Base-by-base conservation (phyloP, 2,329 filamentous ascomycete genomes). In the Clarireedia homoeocarpa region DNA sequence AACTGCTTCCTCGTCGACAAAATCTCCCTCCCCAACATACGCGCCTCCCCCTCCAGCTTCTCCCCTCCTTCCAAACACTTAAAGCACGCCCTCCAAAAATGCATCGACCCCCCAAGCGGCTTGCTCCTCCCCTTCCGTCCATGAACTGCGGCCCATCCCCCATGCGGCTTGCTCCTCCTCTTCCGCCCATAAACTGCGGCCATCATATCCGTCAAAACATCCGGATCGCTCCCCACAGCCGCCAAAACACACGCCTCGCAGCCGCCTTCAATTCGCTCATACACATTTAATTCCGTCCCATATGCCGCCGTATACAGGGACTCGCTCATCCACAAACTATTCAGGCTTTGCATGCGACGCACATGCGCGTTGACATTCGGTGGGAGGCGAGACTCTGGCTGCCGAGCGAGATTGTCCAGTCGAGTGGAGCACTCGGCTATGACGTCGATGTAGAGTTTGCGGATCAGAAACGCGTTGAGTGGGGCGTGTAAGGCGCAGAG, bases 221-320 rank as follows among this genome's bases (percentile, higher is more conserved):
- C 64, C 4, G 63, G 66, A 34, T 72, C 70, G 0, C 74, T 75
- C 2, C 79, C 79, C 0, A 83, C 63, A 3, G 71, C 70, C 1
- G 76, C 72, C 12, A 83, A 65, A 27, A 79, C 74, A 59, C 80
- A 83, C 1, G 78, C 79, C 62, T 80, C 75, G 59, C 80, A 83
- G 14, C 70, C 67, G 6, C 65, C 70, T 30, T 59, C 55, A 4
- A 76, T 66, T 10, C 59, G 49, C 6, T 59, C 62, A 38, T 70
- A 63, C 67, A 40, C 17, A 52, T 3, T 72, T 77, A 3, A 69
- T 59, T 59, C 12, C 63, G 44, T 17, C 62, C 58, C 57, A 44
- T 20, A 44, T 17, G 7, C 6, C 17, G 4, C 6, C 9, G 7
- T 5, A 7, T 77, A 78, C 2, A 71, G 61, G 0, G 63, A 51